Base-by-base conservation (phyloP, 257 asterid genomes). In the Nicotiana paniculata region DNA sequence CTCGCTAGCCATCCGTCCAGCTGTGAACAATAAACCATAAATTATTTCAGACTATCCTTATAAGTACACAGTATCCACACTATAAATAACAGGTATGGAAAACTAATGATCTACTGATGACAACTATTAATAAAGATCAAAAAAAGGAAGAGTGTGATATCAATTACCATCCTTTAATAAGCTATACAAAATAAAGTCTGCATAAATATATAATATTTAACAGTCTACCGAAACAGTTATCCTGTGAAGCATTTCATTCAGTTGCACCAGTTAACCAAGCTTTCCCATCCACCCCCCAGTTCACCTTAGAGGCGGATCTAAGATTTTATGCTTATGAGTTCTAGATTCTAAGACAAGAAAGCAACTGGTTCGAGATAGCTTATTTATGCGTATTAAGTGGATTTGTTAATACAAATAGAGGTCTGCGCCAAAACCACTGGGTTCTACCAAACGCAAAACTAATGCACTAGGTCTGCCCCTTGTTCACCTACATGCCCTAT, bases 1-100 rank as follows among this genome's bases (percentile, higher is more conserved):
- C 10, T 51, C 83, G 51, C 63, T 46, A 81, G 76, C 83, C 83
- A 81, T 81, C 54, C 26, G 79, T 28, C 16, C 46, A 74, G 43
- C 79, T 74, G 79, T 15, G 43, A 74, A 74, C 79, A 48, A 51
- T 32, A 74, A 74, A 54, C 26, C 79, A 48, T 74, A 51, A 74
- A 26, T 48, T 28, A 74, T 24, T 53, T 48, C 63, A 48, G 63
- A 74, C 48, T 74, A 74, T 26, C 51, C 63, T 51, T 26, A 35
- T 74, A 74, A 43, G 4, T 26, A 48, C 43, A 24, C 63, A 26
- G 24, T 72, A 46, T 72, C 78, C 43, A 74, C 79, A 51, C 63
- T 48, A 74, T 74, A 48, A 48, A 48, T 43, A 15, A 48, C 16
- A 26, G 79, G 39, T n/a, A 64, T 64, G 70, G 17, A 58, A 51